phyloP scores from a whole-genome alignment of 2,329 filamentous ascomycete genomes.

The Hirsutella rhossiliensis region DNA sequence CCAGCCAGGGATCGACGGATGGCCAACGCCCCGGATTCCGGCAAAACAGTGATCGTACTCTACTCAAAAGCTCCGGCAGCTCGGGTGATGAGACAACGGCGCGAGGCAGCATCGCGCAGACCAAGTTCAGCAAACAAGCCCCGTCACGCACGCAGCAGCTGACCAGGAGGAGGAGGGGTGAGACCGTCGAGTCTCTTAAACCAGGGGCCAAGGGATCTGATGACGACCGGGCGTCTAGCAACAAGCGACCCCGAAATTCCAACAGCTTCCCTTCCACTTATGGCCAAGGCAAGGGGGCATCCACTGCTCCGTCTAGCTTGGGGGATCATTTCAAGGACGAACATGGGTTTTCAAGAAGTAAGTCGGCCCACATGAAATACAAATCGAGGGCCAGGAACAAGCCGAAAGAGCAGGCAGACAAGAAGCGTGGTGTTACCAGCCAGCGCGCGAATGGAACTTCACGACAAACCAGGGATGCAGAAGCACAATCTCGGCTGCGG shows the following conservation, averaged over 20 bases:
- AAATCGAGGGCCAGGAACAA: constrained; percentile 7
- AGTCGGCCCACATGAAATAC: constrained; percentile 12
- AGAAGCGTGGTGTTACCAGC: background rate
- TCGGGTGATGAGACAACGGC: constrained; percentile 14
- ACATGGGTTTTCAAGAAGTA: constrained; percentile 12
- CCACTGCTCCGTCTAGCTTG: constrained; percentile 5
- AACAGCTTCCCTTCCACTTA: background rate
- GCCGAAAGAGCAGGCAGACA: constrained; percentile 10
- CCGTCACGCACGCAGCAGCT: constrained; percentile 1
- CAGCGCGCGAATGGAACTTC: background rate
- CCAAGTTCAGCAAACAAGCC: constrained; percentile 14
- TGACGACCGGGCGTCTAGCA: background rate
- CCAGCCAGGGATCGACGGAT: background rate
- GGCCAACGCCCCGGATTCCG: background rate
- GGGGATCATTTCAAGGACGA: constrained; percentile 11
- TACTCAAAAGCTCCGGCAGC: constrained; percentile 7
- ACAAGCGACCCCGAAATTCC: constrained; percentile 2
- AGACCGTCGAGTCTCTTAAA: background rate
- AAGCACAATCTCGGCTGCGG: background rate
- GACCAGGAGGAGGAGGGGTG: constrained; percentile 1
- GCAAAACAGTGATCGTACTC: constrained; percentile 1
- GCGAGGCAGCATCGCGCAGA: constrained; percentile 20
- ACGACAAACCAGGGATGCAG: background rate
- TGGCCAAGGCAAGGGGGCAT: background rate
- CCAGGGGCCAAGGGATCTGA: background rate